Base-by-base conservation (phyloP, 2,329 filamentous ascomycete genomes). In the Didymella keratinophila region DNA sequence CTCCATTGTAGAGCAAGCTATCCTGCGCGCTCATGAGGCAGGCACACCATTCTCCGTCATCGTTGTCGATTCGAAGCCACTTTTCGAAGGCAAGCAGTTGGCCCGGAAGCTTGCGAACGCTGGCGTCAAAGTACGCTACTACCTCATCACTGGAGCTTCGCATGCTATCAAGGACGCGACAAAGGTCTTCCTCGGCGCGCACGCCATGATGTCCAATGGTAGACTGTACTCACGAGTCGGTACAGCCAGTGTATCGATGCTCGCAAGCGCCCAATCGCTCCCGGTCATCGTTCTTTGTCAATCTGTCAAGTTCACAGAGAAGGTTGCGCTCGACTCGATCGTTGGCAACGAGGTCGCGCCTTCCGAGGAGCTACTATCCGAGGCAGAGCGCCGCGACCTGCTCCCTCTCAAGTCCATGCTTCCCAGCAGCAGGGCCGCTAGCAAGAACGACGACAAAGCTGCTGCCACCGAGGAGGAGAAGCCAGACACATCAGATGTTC, bases 161-260 rank as follows among this genome's bases (percentile, higher is more conserved):
- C 87, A 91, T 65, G 88, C 90, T 43, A 85, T 97, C 51, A 86
- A 87, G 62, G 82, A 87, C 34, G 87, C 86, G 1, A 90, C 88
- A 7, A 88, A 89, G 68, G 88, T 95, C 10, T 86, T 98, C 50
- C 82, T 99, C 1, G 93, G 93, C 12, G 74, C 93, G 4, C 93
- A 97, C 74, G 91, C 92, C 37, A 95, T 99, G 87, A 95, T 97
- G 80, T 93, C 91, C 67, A 98, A 98, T 77, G 95, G 95, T 8
- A 86, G 91, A 32, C 84, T 99, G 68, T 96, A 96, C 77, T 94
- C 91, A 4, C 87, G 93, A 20, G 87, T 92, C 10, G 95, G 95
- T 60, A 97, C 93, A 3, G 92, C 91, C 23, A 86, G 95, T 58
- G 85, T 98, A 10, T 93, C 94, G 18, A 90, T 95, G 81, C 87